Percentiles rank a stretch among this genome's conserved stretches.
Evolutionary conservation across 306 rosid species (phyloP).

Genomic region (Quercus parvula): DNA sequence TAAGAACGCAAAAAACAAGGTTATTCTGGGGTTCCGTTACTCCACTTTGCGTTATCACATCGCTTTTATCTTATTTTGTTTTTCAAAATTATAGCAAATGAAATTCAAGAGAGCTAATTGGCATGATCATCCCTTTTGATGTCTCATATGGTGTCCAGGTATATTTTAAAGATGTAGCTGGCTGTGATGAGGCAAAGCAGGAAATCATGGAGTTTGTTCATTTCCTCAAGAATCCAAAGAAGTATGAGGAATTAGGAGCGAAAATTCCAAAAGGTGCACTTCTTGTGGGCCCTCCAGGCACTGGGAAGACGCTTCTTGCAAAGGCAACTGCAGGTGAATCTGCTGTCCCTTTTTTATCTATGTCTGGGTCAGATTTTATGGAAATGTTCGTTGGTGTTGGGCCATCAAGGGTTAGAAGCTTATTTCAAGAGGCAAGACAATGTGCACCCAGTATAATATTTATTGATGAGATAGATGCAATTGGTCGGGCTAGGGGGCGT

Average conservation of each 20-base stretch:
- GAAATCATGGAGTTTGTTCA: conserved; percentile 71
- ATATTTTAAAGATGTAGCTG: conserved; percentile 57
- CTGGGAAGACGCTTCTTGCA: conserved; percentile 68
- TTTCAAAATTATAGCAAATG: background rate
- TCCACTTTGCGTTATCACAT: background rate
- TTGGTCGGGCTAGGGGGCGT: conserved; percentile 62
- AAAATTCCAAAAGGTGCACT: conserved; percentile 64
- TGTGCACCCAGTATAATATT: conserved; percentile 67
- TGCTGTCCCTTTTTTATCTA: conserved; percentile 55
- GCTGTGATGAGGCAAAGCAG: conserved; percentile 68
- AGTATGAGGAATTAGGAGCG: conserved; percentile 59
- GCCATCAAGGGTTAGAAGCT: conserved; percentile 58
- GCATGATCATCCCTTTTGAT: background rate
- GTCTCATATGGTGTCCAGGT: conserved; percentile 26
- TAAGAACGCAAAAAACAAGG: conserved; percentile 60
- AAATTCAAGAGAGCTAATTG: background rate
- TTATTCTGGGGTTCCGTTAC: background rate
- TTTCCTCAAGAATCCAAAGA: conserved; percentile 55
- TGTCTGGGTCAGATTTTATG: conserved; percentile 63
- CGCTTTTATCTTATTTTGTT: background rate
- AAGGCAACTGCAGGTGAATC: conserved; percentile 67
- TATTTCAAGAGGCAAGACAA: conserved; percentile 62
- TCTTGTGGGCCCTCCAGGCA: conserved; percentile 64
- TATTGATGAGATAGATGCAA: conserved; percentile 70
- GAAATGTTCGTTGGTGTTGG: conserved; percentile 70